Percentiles rank a stretch among this genome's conserved stretches.
Conservation (phyloP, 1,284 basidiomycete genomes). For the Acaromyces ingoldii region DNA sequence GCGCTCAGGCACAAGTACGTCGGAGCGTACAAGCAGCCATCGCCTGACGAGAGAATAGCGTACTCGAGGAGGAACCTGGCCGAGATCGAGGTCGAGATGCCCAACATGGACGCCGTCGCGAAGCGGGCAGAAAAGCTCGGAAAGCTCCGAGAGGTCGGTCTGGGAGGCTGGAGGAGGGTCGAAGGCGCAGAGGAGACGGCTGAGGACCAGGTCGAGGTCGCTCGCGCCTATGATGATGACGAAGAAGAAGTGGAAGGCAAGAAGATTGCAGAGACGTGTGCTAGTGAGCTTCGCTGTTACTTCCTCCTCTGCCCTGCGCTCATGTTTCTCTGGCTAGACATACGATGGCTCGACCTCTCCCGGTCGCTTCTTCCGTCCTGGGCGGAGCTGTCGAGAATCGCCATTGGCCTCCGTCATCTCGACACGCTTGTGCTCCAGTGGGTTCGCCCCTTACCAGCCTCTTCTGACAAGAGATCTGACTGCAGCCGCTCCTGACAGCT, state of each 20-base stretch:
- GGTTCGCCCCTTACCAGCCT: slow-evolving; percentile 16
- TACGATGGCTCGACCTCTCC: slow-evolving; percentile 76
- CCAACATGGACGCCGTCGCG: slow-evolving; percentile 72
- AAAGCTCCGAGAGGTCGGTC: slow-evolving; percentile 68
- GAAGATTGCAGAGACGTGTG: slow-evolving; percentile 61
- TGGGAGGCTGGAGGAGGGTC: slow-evolving; percentile 57
- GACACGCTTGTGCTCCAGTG: slow-evolving; percentile 72
- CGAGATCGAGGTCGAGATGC: slow-evolving; percentile 76
- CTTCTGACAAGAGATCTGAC: neutral
- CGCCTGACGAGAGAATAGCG: slow-evolving; percentile 57
- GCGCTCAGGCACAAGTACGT: slow-evolving; percentile 58
- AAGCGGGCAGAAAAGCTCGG: slow-evolving; percentile 64
- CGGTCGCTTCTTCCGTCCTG: slow-evolving; percentile 69
- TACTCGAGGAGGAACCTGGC: slow-evolving; percentile 26
- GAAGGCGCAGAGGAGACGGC: slow-evolving; percentile 7
- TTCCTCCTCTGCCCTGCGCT: too few species aligned
- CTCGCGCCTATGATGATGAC: slow-evolving; percentile 57
- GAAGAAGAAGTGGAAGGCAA: slow-evolving; percentile 57
- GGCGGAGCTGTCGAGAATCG: slow-evolving; percentile 66
- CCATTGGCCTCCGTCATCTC: slow-evolving; percentile 62
- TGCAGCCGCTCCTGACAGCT: neutral
- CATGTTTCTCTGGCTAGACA: slow-evolving; percentile 56
- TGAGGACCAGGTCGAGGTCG: slow-evolving; percentile 20
- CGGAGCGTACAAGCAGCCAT: neutral
- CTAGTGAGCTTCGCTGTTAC: slow-evolving; percentile 60